A percentile compares a stretch with the other conserved stretches of the same genome.
phyloP scores from a whole-genome alignment of 2,329 filamentous ascomycete genomes.

The Bipolaris oryzae region DNA sequence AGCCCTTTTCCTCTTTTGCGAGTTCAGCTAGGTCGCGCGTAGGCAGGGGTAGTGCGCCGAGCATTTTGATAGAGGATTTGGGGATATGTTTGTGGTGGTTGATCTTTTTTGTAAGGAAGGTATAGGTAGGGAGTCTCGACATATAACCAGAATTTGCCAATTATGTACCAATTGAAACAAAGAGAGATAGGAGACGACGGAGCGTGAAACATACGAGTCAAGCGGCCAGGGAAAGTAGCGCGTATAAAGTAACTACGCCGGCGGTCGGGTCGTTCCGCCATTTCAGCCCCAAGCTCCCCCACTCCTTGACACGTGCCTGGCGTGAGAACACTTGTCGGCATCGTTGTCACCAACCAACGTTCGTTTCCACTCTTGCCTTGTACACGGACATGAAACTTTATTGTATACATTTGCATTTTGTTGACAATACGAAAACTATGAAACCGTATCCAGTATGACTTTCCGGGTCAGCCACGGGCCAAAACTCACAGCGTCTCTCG shows the following conservation, averaged over 20 bases:
- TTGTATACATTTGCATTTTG: background rate
- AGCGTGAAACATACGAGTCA: conserved; percentile 8
- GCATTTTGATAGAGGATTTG: conserved; percentile 17
- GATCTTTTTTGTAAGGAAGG: background rate
- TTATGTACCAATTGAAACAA: conserved; percentile 1
- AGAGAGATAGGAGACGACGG: conserved; percentile 11
- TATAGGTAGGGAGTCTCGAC: conserved; percentile 12
- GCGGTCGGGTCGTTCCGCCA: conserved; percentile 16
- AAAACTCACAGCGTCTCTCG: no score
- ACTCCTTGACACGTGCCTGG: conserved; percentile 5
- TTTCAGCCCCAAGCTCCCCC: conserved; percentile 10
- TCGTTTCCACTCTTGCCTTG: background rate
- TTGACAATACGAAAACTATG: no score
- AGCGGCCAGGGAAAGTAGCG: conserved; percentile 3
- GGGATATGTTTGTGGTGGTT: conserved; percentile 1
- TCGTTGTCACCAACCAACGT: background rate
- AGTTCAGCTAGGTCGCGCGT: conserved; percentile 49
- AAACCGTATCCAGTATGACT: no score
- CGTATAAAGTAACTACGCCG: conserved; percentile 3
- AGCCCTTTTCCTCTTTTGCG: conserved; percentile 50
- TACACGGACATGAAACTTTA: background rate
- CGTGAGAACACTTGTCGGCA: background rate
- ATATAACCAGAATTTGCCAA: conserved; percentile 8
- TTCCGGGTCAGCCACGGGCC: no score
- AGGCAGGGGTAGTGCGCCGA: conserved; percentile 39